Evolutionary conservation across 495 filamentous ascomycete genomes (phyloP).

Genomic region (Neohortaea acidophila): DNA sequence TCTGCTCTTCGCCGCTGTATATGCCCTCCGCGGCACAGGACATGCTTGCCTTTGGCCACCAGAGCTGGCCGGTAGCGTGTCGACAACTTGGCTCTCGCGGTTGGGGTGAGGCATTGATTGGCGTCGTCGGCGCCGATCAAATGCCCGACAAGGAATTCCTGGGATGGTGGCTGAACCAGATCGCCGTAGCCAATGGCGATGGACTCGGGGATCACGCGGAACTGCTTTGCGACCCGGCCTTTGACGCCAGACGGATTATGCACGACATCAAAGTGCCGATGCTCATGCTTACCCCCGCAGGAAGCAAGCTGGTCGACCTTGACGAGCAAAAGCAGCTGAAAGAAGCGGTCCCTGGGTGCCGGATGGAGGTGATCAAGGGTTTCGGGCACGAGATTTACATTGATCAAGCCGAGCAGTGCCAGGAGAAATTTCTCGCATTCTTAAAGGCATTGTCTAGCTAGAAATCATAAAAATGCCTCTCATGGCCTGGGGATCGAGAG

Average conservation of each 20-base stretch:
- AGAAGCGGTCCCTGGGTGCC: conserved; percentile 5
- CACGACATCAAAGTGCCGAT: conserved; percentile 13
- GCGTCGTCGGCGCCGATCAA: conserved; percentile 15
- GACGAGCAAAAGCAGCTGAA: conserved; percentile 12
- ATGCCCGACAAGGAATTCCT: conserved; percentile 10
- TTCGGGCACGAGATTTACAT: conserved; percentile 21
- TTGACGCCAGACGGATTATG: conserved; percentile 19
- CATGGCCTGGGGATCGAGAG: conserved; percentile 53
- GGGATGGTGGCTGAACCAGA: conserved; percentile 15
- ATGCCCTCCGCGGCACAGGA: conserved; percentile 15
- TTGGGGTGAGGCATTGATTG: conserved; percentile 16
- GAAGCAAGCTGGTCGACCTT: conserved; percentile 15
- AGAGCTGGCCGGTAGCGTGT: conserved; percentile 18
- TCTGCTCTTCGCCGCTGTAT: conserved; percentile 19
- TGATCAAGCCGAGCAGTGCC: conserved; percentile 16
- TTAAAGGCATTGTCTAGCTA: too few relatives aligned
- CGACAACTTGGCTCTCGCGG: conserved; percentile 17
- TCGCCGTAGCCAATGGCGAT: conserved; percentile 11
- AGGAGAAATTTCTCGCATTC: conserved; percentile 12
- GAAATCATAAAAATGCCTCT: conserved; percentile 43
- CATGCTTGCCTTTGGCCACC: conserved; percentile 16
- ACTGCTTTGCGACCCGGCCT: conserved; percentile 11
- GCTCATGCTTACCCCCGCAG: conserved; percentile 16
- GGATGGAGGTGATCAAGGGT: conserved; percentile 13
- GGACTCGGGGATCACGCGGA: conserved; percentile 16